Base-by-base conservation (phyloP, 2,329 filamentous ascomycete species). In the Fusarium metavorans region DNA sequence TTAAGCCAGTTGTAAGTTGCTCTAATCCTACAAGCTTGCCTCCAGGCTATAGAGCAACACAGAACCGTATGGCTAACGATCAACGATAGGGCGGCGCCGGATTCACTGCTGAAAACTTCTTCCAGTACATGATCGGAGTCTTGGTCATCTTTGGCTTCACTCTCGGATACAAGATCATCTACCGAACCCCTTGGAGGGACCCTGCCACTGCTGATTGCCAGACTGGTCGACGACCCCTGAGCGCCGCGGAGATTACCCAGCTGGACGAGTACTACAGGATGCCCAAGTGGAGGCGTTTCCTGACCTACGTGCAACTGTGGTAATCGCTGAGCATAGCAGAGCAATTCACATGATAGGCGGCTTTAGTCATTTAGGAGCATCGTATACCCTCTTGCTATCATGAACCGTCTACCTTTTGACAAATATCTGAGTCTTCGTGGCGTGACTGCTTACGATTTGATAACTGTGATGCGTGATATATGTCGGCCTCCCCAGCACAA, bases 251-350 rank as follows among this genome's bases (percentile, higher is more conserved):
- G 39, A 73, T 76, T 5, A 69, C 68, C 10, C 74, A 76, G 34
- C 62, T 76, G 14, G 74, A 76, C 6, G 62, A 67, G 4, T 73
- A 76, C 34, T 73, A 76, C 37, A 45, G 39, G 10, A 41, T 62
- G 56, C 54, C 74, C 1, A 66, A 59, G 59, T 76, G 73, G 73
- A 76, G 74, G 27, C 71, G 73, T 3, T 77, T 77, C 27, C 37
- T 75, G 25, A 73, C 74, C 1, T 76, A 77, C 56, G 64, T 77
- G 5, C 64, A 75, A 18, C 35, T 75, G 58, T 76, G 74, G 70
- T 76, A 69, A 50, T 20, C 1, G 1, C 52, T 50, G 13, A 8
- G 8, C 45, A 50, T 30, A 13, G 25, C 1, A 50, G 16, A 27
- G 3, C 16, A 13, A 50, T 18, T 18, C 25, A n/a, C 1, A 11